Percentiles rank a stretch among this genome's conserved stretches.
These are phyloP conservation scores for Lipomyces orientalis DNA, from an alignment of 805 yeast species.

Conservation along the genomic window DNA sequence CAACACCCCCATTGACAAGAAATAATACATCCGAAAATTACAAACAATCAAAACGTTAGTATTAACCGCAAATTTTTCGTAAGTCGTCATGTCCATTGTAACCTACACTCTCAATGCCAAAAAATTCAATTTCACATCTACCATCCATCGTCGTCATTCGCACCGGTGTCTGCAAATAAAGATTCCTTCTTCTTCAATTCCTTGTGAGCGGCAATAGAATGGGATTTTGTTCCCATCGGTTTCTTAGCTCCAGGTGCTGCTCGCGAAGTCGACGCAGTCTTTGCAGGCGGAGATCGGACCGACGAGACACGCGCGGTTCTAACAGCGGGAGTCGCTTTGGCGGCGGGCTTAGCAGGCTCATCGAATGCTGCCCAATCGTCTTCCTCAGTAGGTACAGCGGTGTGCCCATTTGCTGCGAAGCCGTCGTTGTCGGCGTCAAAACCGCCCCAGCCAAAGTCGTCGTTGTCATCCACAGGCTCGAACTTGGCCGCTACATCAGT, in stretches of 20 bases:
- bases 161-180: constrained; percentile 30
- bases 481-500: constrained; percentile 13
- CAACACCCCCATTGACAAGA: constrained; percentile 4
- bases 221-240: constrained; percentile 18
- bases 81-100: background rate
- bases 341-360: constrained; percentile 8
- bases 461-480: constrained; percentile 41
- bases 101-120: background rate
- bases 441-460: constrained; percentile 46
- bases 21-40: background rate
- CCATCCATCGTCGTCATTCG: constrained; percentile 43
- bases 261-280: constrained; percentile 3
- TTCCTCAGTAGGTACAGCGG: constrained; percentile 4
- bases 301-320: background rate
- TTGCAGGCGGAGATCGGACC: background rate
- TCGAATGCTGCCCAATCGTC: constrained; percentile 33
- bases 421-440: constrained; percentile 29
- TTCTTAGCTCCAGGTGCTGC: constrained; percentile 9
- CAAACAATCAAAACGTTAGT: background rate
- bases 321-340: background rate
- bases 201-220: constrained; percentile 33
- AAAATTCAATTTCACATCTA: background rate
- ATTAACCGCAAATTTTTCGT: constrained; percentile 1
- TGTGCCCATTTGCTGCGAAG: constrained; percentile 19
- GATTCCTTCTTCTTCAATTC: constrained; percentile 32